phyloP scores from a whole-genome alignment of 1,284 basidiomycete species.

The Melampsora occidentalis region DNA sequence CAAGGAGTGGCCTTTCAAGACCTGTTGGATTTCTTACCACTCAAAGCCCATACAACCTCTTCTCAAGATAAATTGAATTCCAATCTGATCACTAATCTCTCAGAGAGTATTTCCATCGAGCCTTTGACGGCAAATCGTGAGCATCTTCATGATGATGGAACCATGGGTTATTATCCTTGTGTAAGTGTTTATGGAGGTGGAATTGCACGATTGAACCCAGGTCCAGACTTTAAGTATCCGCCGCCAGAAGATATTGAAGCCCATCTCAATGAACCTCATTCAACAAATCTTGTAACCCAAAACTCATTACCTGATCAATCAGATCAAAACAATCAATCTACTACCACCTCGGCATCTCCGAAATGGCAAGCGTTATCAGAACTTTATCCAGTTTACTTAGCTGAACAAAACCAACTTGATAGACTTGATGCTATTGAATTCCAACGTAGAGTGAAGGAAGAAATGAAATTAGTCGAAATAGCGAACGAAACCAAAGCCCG shows the following conservation, averaged over 20 bases:
- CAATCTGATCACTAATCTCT: neutral
- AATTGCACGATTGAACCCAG: constrained; percentile 77
- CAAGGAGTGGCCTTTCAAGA: constrained; percentile 83
- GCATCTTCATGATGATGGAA: constrained; percentile 88
- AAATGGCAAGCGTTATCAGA: constrained; percentile 33
- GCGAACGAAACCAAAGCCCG: constrained; percentile 6
- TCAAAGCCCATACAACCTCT: constrained; percentile 58
- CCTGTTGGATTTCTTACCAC: constrained; percentile 83
- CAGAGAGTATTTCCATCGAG: constrained; percentile 28
- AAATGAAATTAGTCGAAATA: constrained; percentile 4
- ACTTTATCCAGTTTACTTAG: constrained; percentile 36
- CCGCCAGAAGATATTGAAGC: constrained; percentile 56
- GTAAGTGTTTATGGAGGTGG: constrained; percentile 90
- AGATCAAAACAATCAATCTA: neutral
- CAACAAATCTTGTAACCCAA: neutral
- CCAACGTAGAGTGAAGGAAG: constrained; percentile 6
- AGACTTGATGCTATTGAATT: constrained; percentile 21
- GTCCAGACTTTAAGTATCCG: constrained; percentile 75
- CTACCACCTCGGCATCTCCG: neutral
- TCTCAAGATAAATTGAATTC: constrained; percentile 39
- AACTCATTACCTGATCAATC: neutral
- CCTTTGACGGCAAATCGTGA: constrained; percentile 54
- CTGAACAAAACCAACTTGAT: constrained; percentile 35
- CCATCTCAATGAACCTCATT: neutral
- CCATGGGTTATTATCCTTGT: constrained; percentile 91